Percentiles rank a stretch among this genome's conserved stretches.
Conservation (phyloP, 1,284 basidiomycete genomes). For the Cystobasidium pallidum region DNA sequence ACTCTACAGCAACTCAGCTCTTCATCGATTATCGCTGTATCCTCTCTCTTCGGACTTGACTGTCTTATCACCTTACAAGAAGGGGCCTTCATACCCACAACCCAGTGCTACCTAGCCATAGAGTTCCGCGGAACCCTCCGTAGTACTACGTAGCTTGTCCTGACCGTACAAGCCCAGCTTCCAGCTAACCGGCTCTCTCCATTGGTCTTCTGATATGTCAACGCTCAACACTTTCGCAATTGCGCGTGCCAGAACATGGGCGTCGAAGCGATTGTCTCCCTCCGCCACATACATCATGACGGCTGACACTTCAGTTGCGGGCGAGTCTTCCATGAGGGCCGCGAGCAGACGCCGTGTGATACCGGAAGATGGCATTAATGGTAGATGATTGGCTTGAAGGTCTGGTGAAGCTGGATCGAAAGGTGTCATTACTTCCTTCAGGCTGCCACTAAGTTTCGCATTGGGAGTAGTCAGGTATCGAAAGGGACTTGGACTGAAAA, state of each 20-base stretch:
- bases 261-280: conserved; percentile 41
- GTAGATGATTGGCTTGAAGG: conserved; percentile 2
- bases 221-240: conserved; percentile 22
- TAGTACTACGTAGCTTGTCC: not conserved
- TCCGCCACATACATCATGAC: conserved; percentile 39
- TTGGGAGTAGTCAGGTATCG: conserved; percentile 15
- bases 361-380: conserved; percentile 37
- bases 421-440: conserved; percentile 22
- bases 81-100: no score
- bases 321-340: not conserved
- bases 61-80: no score
- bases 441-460: conserved; percentile 5
- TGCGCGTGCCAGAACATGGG: conserved; percentile 32
- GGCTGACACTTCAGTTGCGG: not conserved
- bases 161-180: conserved; percentile 37
- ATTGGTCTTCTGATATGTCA: conserved; percentile 18
- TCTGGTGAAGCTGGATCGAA: conserved; percentile 1
- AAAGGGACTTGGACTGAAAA: conserved; percentile 33
- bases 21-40: no score
- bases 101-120: no score
- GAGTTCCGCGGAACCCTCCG: conserved; percentile 22
- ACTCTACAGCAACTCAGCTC: no score
- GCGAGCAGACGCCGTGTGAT: conserved; percentile 38
- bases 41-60: no score
- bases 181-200: conserved; percentile 41